Evolutionary conservation across 805 yeast species (phyloP).

Genomic region (Cyberlindnera saturnus): DNA sequence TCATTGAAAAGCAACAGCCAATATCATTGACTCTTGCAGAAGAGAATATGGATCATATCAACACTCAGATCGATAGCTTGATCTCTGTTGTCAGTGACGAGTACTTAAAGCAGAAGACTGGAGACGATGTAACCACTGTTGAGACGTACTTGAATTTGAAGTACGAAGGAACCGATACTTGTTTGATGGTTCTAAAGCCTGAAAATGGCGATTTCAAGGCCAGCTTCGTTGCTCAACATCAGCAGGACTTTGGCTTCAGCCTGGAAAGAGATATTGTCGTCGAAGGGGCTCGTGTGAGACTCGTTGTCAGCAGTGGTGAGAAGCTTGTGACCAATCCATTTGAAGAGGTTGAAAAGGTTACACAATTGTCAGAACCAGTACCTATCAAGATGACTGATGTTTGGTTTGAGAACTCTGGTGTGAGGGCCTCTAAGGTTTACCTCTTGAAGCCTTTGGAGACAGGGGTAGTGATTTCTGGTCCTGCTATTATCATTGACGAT

Average conservation of each 20-base stretch:
- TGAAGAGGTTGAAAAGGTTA: conserved; percentile 21
- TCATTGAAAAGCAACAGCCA: conserved; percentile 23
- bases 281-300: conserved; percentile 30
- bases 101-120: conserved; percentile 20
- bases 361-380: conserved; percentile 19
- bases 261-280: conserved; percentile 26
- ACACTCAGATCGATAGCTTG: conserved; percentile 7
- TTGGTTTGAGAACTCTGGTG: conserved; percentile 28
- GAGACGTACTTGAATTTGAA: conserved; percentile 35
- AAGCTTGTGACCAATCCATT: conserved; percentile 16
- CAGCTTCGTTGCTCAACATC: conserved; percentile 26
- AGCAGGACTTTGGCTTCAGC: conserved; percentile 32
- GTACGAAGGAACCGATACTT: conserved; percentile 42
- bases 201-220: conserved; percentile 23
- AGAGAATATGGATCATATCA: conserved; percentile 9
- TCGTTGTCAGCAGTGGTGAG: conserved; percentile 46
- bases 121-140: conserved; percentile 19
- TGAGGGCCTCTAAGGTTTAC: conserved; percentile 26
- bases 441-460: conserved; percentile 23
- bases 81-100: conserved; percentile 5
- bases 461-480: conserved; percentile 31
- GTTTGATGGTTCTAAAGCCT: conserved; percentile 27
- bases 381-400: conserved; percentile 30
- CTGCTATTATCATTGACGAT: conserved; percentile 31
- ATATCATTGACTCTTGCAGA: conserved; percentile 23